These are phyloP conservation scores for Rhodomyrtus psidioides DNA, from an alignment of 441 rosid genomes.

Conservation along the genomic window DNA sequence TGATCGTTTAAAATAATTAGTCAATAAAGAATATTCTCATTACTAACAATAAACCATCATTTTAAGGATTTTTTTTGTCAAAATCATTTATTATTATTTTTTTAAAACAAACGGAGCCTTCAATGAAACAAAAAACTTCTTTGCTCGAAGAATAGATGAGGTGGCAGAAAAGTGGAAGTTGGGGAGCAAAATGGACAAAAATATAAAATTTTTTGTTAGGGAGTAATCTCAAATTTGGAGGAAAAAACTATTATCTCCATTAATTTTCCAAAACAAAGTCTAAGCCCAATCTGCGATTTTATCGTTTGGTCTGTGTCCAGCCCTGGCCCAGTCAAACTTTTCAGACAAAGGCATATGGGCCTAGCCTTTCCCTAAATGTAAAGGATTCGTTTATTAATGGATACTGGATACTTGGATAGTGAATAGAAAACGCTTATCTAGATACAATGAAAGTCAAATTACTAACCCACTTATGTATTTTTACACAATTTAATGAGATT, in stretches of 20 bases:
- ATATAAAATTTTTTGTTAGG: background rate
- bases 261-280: background rate
- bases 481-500: background rate
- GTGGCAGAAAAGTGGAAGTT: background rate
- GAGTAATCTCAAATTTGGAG: background rate
- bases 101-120: background rate
- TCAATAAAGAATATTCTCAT: background rate
- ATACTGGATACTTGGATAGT: no score
- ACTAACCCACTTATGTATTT: background rate
- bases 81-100: background rate
- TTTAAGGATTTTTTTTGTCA: accelerated
- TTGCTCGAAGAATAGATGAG: background rate
- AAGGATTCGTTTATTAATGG: background rate
- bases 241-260: background rate
- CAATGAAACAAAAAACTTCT: background rate
- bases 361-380: background rate
- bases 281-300: background rate
- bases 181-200: background rate
- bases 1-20: background rate
- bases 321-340: background rate
- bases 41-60: background rate
- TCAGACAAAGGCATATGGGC: background rate
- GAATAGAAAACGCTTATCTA: background rate
- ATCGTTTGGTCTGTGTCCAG: background rate
- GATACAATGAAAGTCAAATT: background rate